Conservation (phyloP, 1,284 basidiomycete genomes). For the Austroboletus rostrupii region DNA sequence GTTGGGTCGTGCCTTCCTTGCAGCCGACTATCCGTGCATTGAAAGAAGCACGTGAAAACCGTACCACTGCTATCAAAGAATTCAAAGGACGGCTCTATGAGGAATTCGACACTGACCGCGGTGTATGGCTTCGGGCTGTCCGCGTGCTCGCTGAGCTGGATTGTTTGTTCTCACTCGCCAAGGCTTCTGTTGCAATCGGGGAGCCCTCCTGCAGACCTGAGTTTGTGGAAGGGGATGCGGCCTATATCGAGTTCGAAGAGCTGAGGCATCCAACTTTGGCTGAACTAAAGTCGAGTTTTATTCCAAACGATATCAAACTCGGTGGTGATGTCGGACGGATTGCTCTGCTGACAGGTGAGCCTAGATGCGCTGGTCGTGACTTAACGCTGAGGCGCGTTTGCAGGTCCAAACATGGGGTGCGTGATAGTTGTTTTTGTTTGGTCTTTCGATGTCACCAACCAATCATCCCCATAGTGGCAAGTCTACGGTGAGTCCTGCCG, state of each 20-base stretch:
- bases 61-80: conserved; percentile 70
- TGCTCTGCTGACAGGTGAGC: conserved; percentile 81
- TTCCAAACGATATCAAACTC: conserved; percentile 90
- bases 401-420: conserved; percentile 89
- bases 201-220: conserved; percentile 91
- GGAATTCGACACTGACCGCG: conserved; percentile 85
- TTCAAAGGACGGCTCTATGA: conserved; percentile 80
- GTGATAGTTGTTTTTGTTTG: conserved; percentile 24
- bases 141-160: conserved; percentile 86
- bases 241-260: conserved; percentile 76
- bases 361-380: not conserved
- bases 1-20: conserved; percentile 77
- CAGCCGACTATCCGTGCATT: conserved; percentile 69
- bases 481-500: conserved; percentile 59
- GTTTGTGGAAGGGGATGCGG: conserved; percentile 77
- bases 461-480: conserved; percentile 58
- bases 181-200: conserved; percentile 84
- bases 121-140: conserved; percentile 74
- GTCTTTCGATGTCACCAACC: not conserved
- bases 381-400: conserved; percentile 1
- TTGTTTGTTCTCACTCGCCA: conserved; percentile 90
- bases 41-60: conserved; percentile 90
- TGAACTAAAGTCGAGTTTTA: conserved; percentile 72
- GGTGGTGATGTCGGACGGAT: conserved; percentile 79
- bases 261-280: conserved; percentile 86